Evolutionary conservation across 2,329 filamentous ascomycete species (phyloP).

Genomic region (Harringtonia lauricola): DNA sequence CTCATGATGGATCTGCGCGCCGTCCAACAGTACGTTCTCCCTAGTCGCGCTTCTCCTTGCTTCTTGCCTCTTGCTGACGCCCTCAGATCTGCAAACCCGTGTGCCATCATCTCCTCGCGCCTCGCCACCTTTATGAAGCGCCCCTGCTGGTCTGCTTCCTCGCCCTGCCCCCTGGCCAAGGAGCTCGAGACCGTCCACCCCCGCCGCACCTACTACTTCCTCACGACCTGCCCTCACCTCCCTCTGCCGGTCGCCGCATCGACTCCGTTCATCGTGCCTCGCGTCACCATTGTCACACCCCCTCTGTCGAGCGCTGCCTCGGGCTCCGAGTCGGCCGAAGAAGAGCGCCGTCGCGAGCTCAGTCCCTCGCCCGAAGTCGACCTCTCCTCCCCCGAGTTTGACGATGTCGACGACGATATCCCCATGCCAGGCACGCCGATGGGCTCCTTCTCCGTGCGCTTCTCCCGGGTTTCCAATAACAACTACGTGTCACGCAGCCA

Average conservation of each 20-base stretch:
- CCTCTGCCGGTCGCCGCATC: constrained; percentile 57
- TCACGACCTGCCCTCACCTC: constrained; percentile 79
- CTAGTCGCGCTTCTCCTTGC: constrained; percentile 2
- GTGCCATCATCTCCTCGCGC: constrained; percentile 88
- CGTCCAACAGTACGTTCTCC: constrained; percentile 73
- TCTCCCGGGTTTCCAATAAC: constrained; percentile 24
- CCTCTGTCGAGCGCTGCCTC: constrained; percentile 64
- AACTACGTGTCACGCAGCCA: constrained; percentile 27
- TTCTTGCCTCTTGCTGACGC: not conserved
- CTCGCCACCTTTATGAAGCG: constrained; percentile 85
- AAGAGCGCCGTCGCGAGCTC: constrained; percentile 54
- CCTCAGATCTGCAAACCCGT: constrained; percentile 82
- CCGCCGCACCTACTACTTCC: constrained; percentile 90
- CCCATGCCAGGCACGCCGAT: constrained; percentile 50
- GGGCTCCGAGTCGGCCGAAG: constrained; percentile 61
- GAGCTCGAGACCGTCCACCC: constrained; percentile 88
- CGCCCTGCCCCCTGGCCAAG: constrained; percentile 83
- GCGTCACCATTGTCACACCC: constrained; percentile 64
- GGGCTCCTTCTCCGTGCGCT: constrained; percentile 47
- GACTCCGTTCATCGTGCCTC: constrained; percentile 28
- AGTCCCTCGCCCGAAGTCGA: constrained; percentile 92
- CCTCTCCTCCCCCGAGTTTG: constrained; percentile 75
- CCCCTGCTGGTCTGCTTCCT: constrained; percentile 62
- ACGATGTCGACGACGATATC: constrained; percentile 55
- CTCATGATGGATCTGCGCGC: constrained; percentile 66